Conservation (phyloP, 139 green algal species). For the Chlamydomonas eustigma region DNA sequence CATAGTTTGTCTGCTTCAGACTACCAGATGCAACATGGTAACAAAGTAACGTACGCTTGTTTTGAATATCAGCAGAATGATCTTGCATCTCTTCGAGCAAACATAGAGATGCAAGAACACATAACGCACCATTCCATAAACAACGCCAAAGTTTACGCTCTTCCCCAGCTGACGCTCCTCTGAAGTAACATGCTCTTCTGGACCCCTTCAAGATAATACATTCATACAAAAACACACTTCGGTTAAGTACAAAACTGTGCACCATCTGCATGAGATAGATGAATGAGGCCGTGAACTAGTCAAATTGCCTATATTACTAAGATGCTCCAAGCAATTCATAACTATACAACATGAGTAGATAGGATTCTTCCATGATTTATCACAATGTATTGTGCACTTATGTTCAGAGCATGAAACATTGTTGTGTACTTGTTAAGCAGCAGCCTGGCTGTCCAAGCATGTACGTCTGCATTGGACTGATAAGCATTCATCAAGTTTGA, state of each 20-base stretch:
- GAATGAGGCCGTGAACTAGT: too few relatives aligned
- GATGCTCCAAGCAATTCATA: too few relatives aligned
- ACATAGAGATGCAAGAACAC: neutral
- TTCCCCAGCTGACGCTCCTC: constrained; percentile 1
- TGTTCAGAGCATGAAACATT: neutral
- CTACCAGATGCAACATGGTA: too few relatives aligned
- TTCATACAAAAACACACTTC: too few relatives aligned
- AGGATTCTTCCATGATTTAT: neutral
- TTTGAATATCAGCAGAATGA: too few relatives aligned
- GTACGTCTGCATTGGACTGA: neutral
- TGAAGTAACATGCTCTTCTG: neutral
- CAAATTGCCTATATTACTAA: too few relatives aligned
- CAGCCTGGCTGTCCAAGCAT: neutral
- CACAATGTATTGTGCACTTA: neutral
- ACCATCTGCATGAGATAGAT: too few relatives aligned
- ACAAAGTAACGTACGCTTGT: too few relatives aligned
- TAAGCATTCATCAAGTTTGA: constrained; percentile 15
- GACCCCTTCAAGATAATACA: neutral
- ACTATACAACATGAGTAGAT: neutral
- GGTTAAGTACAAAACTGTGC: too few relatives aligned
- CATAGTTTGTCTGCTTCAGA: too few relatives aligned
- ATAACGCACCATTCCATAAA: constrained; percentile 13
- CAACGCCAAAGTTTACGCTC: constrained; percentile 7
- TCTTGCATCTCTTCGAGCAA: too few relatives aligned
- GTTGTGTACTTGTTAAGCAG: neutral